Percentiles rank a stretch among this genome's conserved stretches.
These are phyloP conservation scores for Phytophthora syringae DNA, from an alignment of 352 stramenopile species.

Conservation along the genomic window DNA sequence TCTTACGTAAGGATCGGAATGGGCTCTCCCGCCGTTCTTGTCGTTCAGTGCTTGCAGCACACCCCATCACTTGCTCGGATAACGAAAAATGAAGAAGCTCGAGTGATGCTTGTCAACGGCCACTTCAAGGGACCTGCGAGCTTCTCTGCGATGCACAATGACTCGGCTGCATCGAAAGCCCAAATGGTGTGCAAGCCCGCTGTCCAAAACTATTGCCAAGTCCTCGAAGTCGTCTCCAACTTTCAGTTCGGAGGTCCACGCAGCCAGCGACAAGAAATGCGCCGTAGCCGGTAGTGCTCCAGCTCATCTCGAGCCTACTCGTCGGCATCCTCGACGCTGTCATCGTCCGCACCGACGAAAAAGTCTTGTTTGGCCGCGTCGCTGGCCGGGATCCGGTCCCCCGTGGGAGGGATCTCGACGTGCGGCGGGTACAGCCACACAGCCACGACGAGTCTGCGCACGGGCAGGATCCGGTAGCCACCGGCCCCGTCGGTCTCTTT, in stretches of 20 bases:
- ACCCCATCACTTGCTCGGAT: too few species aligned
- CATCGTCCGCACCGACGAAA: slow-evolving; percentile 35
- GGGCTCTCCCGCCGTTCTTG: slow-evolving; percentile 1
- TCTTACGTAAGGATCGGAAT: slow-evolving; percentile 12
- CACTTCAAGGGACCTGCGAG: too few species aligned
- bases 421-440: slow-evolving; percentile 80
- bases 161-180: too few species aligned
- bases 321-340: slow-evolving; percentile 15
- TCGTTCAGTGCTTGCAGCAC: slow-evolving; percentile 24
- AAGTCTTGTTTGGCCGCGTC: slow-evolving; percentile 54
- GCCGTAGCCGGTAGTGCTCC: background rate
- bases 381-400: slow-evolving; percentile 54
- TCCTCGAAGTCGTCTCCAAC: too few species aligned
- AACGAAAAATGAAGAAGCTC: too few species aligned
- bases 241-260: too few species aligned
- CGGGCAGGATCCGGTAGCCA: slow-evolving; percentile 53
- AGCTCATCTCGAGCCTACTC: slow-evolving; percentile 30
- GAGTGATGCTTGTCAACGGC: too few species aligned
- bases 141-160: too few species aligned
- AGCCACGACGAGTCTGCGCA: slow-evolving; percentile 61
- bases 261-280: slow-evolving; percentile 16
- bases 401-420: slow-evolving; percentile 63
- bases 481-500: slow-evolving; percentile 8
- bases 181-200: too few species aligned
- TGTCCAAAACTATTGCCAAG: too few species aligned